A percentile compares a stretch with the other conserved stretches of the same genome.
Conservation (phyloP, 225 moss, liverwort and hornwort genomes). For the Lunularia cruciata region DNA sequence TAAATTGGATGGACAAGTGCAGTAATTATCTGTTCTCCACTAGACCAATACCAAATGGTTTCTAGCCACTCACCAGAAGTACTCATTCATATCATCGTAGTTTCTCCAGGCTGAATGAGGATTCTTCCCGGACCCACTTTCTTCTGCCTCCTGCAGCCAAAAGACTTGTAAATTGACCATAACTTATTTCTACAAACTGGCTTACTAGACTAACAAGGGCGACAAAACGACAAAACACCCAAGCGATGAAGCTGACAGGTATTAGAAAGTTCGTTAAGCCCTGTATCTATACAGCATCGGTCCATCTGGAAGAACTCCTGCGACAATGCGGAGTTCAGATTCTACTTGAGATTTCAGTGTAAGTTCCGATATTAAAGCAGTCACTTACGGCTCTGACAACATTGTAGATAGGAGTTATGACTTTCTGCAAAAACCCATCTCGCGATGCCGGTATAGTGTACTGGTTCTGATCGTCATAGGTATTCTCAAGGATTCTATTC, state of each 20-base stretch:
- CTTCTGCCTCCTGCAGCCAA: constrained; percentile 77
- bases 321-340: no score
- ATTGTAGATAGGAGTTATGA: constrained; percentile 74
- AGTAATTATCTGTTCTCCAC: not conserved
- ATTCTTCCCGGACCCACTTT: constrained; percentile 53
- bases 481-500: constrained; percentile 58
- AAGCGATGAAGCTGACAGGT: not conserved
- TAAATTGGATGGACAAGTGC: no score
- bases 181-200: no score
- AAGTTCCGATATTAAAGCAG: not conserved
- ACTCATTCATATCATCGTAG: constrained; percentile 98
- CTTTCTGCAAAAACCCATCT: constrained; percentile 61
- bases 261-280: not conserved
- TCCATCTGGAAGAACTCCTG: no score
- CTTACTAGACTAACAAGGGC: no score
- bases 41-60: not conserved
- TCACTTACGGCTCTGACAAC: constrained; percentile 72
- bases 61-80: constrained; percentile 76
- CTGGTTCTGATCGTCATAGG: constrained; percentile 45
- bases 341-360: no score
- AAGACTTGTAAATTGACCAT: no score
- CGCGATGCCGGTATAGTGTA: constrained; percentile 45
- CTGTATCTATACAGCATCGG: no score
- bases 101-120: constrained; percentile 98
- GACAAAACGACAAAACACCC: not conserved